Evolutionary conservation across 1,284 basidiomycete species (phyloP).

Genomic region (Fomes fomentarius): DNA sequence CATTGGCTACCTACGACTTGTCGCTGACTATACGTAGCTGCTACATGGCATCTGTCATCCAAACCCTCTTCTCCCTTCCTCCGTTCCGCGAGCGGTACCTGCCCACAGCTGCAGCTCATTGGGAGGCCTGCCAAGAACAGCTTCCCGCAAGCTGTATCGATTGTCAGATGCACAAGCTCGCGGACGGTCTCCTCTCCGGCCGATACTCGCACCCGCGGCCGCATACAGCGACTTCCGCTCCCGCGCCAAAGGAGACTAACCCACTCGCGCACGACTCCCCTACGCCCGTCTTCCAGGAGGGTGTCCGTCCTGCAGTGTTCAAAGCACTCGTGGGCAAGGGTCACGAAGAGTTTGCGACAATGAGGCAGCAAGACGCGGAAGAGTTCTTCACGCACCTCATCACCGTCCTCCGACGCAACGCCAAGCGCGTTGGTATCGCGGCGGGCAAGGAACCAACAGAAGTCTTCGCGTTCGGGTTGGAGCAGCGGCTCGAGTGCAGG

Average conservation of each 20-base stretch:
- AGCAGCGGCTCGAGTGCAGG: constrained; percentile 85
- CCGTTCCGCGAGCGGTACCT: constrained; percentile 80
- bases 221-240: constrained; percentile 27
- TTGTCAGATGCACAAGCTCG: constrained; percentile 94
- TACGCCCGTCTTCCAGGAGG: constrained; percentile 80
- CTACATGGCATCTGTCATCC: constrained; percentile 95
- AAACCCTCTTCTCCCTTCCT: constrained; percentile 84
- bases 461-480: constrained; percentile 81
- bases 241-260: constrained; percentile 33
- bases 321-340: constrained; percentile 92
- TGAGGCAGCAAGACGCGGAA: constrained; percentile 97
- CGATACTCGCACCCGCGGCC: constrained; percentile 79
- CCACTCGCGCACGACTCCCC: constrained; percentile 43
- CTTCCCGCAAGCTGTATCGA: constrained; percentile 88
- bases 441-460: constrained; percentile 57
- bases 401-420: constrained; percentile 67
- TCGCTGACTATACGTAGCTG: constrained; percentile 61
- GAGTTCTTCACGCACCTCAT: constrained; percentile 92
- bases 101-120: constrained; percentile 59
- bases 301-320: constrained; percentile 84
- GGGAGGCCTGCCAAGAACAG: constrained; percentile 64
- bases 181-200: constrained; percentile 91
- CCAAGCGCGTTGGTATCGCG: constrained; percentile 50
- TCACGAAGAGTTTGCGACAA: constrained; percentile 94
- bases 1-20: background rate